Conservation (phyloP, 2,329 filamentous ascomycete genomes). For the Botryotinia convoluta region DNA sequence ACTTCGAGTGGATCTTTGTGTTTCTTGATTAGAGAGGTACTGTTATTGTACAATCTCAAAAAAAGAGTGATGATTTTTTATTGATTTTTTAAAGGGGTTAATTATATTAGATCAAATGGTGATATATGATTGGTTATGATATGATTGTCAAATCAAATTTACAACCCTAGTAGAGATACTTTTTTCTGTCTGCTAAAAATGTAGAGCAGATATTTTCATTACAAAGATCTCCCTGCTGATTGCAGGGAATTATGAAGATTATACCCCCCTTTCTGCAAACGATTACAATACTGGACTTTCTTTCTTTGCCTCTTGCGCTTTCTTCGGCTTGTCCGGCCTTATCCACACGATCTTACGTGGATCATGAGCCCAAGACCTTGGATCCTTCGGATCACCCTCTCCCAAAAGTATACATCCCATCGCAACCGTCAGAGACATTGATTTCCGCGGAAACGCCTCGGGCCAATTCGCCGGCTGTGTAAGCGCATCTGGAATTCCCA, state of each 20-base stretch:
- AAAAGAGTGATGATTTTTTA: too few species aligned
- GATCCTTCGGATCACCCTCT: neutral
- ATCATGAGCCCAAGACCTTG: neutral
- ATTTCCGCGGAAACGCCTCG: fast-evolving
- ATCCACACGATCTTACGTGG: neutral
- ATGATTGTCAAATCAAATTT: neutral
- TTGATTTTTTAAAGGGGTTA: too few species aligned
- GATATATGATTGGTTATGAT: neutral
- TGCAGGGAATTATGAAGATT: neutral
- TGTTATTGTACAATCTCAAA: neutral
- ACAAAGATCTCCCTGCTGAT: neutral
- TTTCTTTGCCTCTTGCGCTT: too few species aligned
- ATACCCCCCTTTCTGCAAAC: neutral
- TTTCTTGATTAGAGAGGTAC: neutral
- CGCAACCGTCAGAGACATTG: neutral
- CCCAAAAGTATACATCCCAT: neutral
- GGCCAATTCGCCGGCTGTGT: neutral
- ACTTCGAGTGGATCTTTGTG: neutral
- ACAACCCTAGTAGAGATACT: neutral
- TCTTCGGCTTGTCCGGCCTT: neutral
- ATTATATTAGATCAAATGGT: neutral
- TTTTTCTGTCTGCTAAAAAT: neutral
- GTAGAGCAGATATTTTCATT: neutral
- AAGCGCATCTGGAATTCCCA: neutral
- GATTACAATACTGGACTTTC: neutral